Conservation (phyloP, 2,329 filamentous ascomycete genomes). For the Fonsecaea multimorphosa region DNA sequence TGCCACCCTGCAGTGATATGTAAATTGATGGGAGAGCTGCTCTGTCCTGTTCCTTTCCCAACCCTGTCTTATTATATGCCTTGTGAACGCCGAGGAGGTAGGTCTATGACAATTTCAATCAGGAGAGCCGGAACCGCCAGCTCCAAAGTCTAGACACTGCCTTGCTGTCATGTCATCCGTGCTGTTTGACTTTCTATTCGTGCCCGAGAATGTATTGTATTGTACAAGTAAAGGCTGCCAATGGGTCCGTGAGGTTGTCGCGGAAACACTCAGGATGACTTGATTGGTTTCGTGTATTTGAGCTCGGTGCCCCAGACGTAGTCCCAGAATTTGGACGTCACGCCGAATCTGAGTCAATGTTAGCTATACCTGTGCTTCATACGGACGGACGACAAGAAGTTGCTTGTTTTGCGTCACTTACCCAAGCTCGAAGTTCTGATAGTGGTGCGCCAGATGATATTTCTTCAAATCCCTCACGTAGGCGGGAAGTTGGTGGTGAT, state of each 20-base stretch:
- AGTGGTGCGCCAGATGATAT: constrained; percentile 96
- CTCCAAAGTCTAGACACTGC: not conserved
- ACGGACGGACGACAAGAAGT: not conserved
- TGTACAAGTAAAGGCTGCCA: not conserved
- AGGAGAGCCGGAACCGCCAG: not conserved
- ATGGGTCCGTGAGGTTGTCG: not conserved
- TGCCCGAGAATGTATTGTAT: not conserved
- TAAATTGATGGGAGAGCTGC: not conserved
- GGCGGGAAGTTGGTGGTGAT: constrained; percentile 88
- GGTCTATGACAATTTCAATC: not conserved
- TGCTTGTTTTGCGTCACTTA: constrained; percentile 20
- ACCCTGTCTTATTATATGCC: not conserved
- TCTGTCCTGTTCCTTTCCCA: not conserved
- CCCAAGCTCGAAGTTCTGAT: constrained; percentile 95
- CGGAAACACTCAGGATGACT: constrained; percentile 26
- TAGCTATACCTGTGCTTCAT: not conserved
- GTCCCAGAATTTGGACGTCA: constrained; percentile 97
- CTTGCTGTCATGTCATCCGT: not conserved
- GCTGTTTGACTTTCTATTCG: not conserved
- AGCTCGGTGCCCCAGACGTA: constrained; percentile 88
- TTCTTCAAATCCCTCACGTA: constrained; percentile 96
- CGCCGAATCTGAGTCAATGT: constrained; percentile 67
- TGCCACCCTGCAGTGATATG: not conserved
- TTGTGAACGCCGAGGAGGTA: not conserved
- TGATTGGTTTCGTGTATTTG: constrained; percentile 48